Evolutionary conservation across 2,329 filamentous ascomycete species (phyloP), one percentile per base, ranked within the genome.

Genomic region (Aspergillus texensis): DNA sequence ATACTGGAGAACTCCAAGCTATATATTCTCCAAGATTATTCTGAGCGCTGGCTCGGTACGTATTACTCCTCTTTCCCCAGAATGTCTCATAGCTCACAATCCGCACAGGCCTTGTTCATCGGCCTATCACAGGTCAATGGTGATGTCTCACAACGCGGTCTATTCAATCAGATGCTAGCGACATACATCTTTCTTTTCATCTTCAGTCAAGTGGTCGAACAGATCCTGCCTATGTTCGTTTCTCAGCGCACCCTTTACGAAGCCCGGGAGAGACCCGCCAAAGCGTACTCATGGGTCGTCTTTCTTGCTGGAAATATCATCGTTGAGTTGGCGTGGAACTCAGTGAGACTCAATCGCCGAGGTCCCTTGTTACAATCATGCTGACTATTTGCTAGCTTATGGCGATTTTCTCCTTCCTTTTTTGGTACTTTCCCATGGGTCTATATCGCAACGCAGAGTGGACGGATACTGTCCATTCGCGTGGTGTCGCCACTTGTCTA

Each of bases 1-100:
- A 77, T 94, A 94, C 84, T 96, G 92, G 92, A 89, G 93, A 64
- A 93, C 89, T 0, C 93, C 93, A 0, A 86, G 88, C 2, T 96
- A 96, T 80, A 93, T 96, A 76, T 95, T 93, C 80, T 89, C 91
- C 72, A 96, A 96, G 82, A 76, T 84, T 0, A 80, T 84, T 2
- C 87, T 95, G n/a, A 34, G 32, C 32, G 32, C 32, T 34, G 32
- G 32, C 32, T 34, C 32, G 32, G 32, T 34, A 34, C 11, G 32
- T 34, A 34, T 11, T 12, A 12, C 32, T 34, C 11, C 11, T 34
- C 11, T 34, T 12, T 10, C 10, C 32, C 4, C 32, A 34, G 11
- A 34, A 2, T 34, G 32, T 34, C 32, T 12, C 32, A 12, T 34
- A 10, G 3, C 32, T 34, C 10, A 34, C 10, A 34, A 12, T 34